These are phyloP conservation scores for Diaporthe longicolla DNA, from an alignment of 2,329 filamentous ascomycete genomes.

Conservation along the genomic window DNA sequence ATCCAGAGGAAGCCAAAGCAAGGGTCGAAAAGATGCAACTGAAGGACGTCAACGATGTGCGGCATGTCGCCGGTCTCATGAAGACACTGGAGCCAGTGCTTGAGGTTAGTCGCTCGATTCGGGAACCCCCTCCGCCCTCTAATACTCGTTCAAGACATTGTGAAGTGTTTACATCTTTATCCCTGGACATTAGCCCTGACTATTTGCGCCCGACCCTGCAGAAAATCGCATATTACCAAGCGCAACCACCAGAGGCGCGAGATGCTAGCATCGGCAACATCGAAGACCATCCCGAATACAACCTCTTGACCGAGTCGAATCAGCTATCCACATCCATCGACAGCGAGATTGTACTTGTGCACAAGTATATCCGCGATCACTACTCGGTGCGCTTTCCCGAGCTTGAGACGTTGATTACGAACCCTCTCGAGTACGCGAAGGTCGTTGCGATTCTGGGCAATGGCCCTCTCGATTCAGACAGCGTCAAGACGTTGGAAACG, in stretches of 20 bases:
- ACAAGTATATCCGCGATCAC: slow-evolving; percentile 97
- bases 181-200: slow-evolving; percentile 77
- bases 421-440: slow-evolving; percentile 94
- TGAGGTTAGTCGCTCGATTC: slow-evolving; percentile 73
- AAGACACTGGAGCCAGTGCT: slow-evolving; percentile 84
- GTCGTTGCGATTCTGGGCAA: slow-evolving; percentile 94
- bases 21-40: slow-evolving; percentile 88
- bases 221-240: slow-evolving; percentile 86
- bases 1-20: slow-evolving; percentile 79
- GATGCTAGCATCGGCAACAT: slow-evolving; percentile 79
- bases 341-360: slow-evolving; percentile 90
- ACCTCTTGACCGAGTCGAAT: slow-evolving; percentile 89
- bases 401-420: slow-evolving; percentile 89
- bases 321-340: slow-evolving; percentile 93
- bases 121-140: slow-evolving; percentile 32
- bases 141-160: slow-evolving; percentile 50
- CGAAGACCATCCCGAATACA: slow-evolving; percentile 93
- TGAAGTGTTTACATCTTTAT: slow-evolving; percentile 74
- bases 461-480: slow-evolving; percentile 84
- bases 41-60: slow-evolving; percentile 80
- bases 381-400: slow-evolving; percentile 96
- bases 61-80: slow-evolving; percentile 85
- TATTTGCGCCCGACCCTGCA: slow-evolving; percentile 66
- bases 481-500: slow-evolving; percentile 83
- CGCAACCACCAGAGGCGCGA: slow-evolving; percentile 74